These are phyloP conservation scores for Hypoxylon sp. DNA, from an alignment of 2,329 filamentous ascomycete species.

Conservation along the genomic window DNA sequence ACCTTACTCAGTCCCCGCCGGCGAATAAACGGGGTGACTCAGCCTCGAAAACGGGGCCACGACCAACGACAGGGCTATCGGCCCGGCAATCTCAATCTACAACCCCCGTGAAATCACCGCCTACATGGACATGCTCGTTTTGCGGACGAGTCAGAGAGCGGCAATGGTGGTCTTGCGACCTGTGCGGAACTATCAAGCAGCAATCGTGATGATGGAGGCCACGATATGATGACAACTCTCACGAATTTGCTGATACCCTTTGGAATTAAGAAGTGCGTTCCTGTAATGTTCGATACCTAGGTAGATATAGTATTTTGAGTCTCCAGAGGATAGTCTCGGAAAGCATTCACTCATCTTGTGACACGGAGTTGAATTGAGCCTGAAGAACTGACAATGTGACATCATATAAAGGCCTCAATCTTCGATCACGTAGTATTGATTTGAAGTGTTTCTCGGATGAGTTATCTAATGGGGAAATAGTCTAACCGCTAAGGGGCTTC, in stretches of 20 bases:
- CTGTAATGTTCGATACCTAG: not conserved
- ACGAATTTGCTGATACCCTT: constrained; percentile 21
- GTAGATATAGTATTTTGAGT: too few species aligned
- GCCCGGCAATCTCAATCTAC: constrained; percentile 33
- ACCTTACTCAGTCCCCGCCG: constrained; percentile 42
- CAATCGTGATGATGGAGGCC: constrained; percentile 33
- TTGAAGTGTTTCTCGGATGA: not conserved
- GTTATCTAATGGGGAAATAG: constrained; percentile 1
- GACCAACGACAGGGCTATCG: constrained; percentile 20
- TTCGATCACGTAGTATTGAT: not conserved
- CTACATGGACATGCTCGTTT: constrained; percentile 64
- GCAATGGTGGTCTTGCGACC: constrained; percentile 69
- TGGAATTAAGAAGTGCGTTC: not conserved
- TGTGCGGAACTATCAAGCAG: constrained; percentile 66
- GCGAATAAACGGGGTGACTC: constrained; percentile 12
- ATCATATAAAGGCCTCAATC: constrained; percentile 26
- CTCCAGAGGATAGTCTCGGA: not conserved
- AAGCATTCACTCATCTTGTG: not conserved
- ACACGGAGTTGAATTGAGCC: not conserved
- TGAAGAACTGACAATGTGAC: constrained; percentile 13
- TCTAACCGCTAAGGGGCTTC: constrained; percentile 13
- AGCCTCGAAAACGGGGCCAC: constrained; percentile 35
- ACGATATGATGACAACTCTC: not conserved
- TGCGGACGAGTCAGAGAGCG: constrained; percentile 66
- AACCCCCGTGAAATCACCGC: constrained; percentile 40